Conservation (phyloP, 108 stramenopile genomes). For the Schizochytrium sp. region DNA sequence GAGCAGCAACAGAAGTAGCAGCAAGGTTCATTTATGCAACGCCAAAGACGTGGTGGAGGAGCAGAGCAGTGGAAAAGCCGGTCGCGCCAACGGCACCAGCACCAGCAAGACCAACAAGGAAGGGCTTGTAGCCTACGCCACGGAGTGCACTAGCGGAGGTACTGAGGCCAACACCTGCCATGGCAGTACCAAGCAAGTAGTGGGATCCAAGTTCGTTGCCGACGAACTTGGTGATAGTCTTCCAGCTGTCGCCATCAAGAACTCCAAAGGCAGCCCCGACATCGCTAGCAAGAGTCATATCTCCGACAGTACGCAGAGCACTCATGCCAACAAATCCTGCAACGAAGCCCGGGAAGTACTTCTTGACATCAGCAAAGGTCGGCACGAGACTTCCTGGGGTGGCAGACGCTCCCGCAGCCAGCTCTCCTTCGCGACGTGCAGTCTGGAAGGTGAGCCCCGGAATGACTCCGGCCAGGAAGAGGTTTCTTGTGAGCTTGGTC, state of each 20-base stretch:
- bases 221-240: constrained; percentile 64
- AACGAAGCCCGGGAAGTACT: constrained; percentile 77
- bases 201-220: constrained; percentile 74
- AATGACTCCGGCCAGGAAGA: constrained; percentile 75
- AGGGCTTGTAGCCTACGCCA: constrained; percentile 78
- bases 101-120: constrained; percentile 77
- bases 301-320: constrained; percentile 72
- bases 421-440: constrained; percentile 47
- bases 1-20: no score
- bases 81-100: constrained; percentile 78
- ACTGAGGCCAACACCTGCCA: constrained; percentile 79
- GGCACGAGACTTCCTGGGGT: constrained; percentile 60
- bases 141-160: constrained; percentile 68
- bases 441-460: constrained; percentile 70
- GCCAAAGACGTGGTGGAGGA: constrained; percentile 16
- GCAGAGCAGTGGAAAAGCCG: constrained; percentile 65
- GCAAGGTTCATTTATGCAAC: background rate
- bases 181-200: constrained; percentile 77
- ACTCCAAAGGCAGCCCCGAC: constrained; percentile 3
- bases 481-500: constrained; percentile 77
- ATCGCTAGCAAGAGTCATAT: constrained; percentile 68
- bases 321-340: constrained; percentile 77
- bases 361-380: constrained; percentile 73
- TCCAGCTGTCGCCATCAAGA: constrained; percentile 15
- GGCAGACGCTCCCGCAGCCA: constrained; percentile 41